A percentile compares a stretch with the other conserved stretches of the same genome.
phyloP scores from a whole-genome alignment of 2,329 filamentous ascomycete species.

The Aspergillus fijiensis region DNA sequence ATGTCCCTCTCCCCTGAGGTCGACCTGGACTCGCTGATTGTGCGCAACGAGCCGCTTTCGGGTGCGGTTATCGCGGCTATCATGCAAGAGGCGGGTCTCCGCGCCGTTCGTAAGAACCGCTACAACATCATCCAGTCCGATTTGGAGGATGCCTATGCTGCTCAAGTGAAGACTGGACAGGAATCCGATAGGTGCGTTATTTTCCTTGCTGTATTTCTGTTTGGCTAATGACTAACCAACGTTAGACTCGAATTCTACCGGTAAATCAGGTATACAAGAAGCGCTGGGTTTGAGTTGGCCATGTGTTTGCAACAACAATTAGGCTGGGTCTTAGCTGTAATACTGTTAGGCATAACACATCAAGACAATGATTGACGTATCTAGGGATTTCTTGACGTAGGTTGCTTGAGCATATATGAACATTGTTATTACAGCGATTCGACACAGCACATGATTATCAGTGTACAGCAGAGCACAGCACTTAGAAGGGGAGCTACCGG shows the following conservation, averaged over 20 bases:
- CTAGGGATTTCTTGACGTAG: constrained; percentile 2
- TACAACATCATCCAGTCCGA: constrained; percentile 99
- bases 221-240: constrained; percentile 42
- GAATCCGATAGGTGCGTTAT: constrained; percentile 60
- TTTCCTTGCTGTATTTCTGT: constrained; percentile 11
- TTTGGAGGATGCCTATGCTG: constrained; percentile 94
- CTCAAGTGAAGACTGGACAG: constrained; percentile 83
- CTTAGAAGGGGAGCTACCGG: neutral
- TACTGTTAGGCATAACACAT: constrained; percentile 22
- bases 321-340: constrained; percentile 30
- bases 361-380: constrained; percentile 19
- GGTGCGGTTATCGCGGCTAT: constrained; percentile 97
- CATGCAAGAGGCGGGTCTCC: constrained; percentile 96
- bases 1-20: constrained; percentile 98
- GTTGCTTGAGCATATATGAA: neutral
- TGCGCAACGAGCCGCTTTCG: constrained; percentile 91
- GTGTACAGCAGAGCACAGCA: no score
- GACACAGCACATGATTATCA: neutral
- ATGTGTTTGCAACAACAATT: constrained; percentile 21
- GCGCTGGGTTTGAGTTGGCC: constrained; percentile 10
- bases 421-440: neutral
- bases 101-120: constrained; percentile 93
- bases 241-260: constrained; percentile 92
- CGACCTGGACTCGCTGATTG: constrained; percentile 92
- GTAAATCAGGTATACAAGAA: constrained; percentile 24